These are phyloP conservation scores for Metarhizium album DNA, from an alignment of 2,329 filamentous ascomycete species.

Conservation along the genomic window DNA sequence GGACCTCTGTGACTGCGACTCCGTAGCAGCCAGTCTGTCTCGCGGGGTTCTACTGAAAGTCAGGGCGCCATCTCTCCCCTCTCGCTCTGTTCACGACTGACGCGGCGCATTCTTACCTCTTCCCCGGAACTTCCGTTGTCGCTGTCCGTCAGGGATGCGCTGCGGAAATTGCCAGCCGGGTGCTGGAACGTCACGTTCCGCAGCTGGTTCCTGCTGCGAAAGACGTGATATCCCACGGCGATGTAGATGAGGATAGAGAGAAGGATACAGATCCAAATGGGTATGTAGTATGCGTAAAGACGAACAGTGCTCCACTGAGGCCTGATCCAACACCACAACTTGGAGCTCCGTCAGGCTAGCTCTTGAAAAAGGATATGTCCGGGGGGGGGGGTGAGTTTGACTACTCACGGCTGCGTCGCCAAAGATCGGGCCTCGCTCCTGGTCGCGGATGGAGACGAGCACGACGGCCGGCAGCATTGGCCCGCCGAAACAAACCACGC, in stretches of 20 bases:
- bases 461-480: constrained; percentile 56
- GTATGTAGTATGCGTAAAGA: constrained; percentile 50
- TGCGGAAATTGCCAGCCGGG: constrained; percentile 13
- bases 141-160: constrained; percentile 14
- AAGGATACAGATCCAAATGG: constrained; percentile 48
- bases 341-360: neutral
- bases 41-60: constrained; percentile 17
- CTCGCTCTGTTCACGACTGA: neutral
- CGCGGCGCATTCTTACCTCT: constrained; percentile 17
- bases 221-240: constrained; percentile 47
- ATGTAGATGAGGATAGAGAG: constrained; percentile 44
- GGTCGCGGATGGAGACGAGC: constrained; percentile 46
- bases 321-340: constrained; percentile 53
- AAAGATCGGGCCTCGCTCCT: constrained; percentile 32
- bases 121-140: constrained; percentile 22
- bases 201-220: constrained; percentile 45
- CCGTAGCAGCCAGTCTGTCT: constrained; percentile 27
- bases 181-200: constrained; percentile 30
- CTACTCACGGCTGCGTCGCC: constrained; percentile 44
- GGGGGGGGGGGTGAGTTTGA: too few species aligned
- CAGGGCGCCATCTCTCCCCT: constrained; percentile 6
- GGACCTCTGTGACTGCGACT: constrained; percentile 39
- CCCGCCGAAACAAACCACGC: constrained; percentile 56
- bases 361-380: neutral
- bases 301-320: constrained; percentile 42